Base-by-base conservation (phyloP, 192 early-diverging fungal genomes). In the Paraglomus occultum region DNA sequence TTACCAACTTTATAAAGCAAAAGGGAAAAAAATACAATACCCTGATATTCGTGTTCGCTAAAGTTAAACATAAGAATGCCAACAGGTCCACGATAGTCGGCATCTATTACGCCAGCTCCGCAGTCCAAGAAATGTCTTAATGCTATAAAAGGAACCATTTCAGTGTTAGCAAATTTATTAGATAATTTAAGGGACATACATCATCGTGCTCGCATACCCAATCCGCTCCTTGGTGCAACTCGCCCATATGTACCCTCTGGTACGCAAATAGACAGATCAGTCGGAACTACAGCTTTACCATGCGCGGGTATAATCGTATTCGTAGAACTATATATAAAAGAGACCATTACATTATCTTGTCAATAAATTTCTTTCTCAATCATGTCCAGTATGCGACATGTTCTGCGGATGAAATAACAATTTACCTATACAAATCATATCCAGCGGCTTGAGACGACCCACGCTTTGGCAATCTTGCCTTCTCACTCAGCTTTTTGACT, bases 241-340 rank as follows among this genome's bases (percentile, higher is more conserved):
- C 97, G 91, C 5, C 93, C 97, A 75, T 99, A 99, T 38, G 91
- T 89, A 23, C 95, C 95, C 31, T 67, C 51, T 4, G 97, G 97
- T 11, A 98, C 79, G 44, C 84, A 85, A 67, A 98, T 92, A 43
- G 88, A 82, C 17, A 99, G 79, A 55, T 93, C 97, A 12, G 95
- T 99, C 15, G 86, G 83, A 12, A 96, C 91, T 44, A 96, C 78
- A 8, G 82, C 83, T 47, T 91, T 89, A 10, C 85, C 81, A 47
- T 88, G 85, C n/a, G 93, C 88, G 47, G 90, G 89, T 72, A 99
- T 91, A 4, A 80, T 79, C 46, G 73, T 80, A 14, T 87, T 78
- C 10, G 71, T 81, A 4, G 89, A 73, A 64, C 87, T 88, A 62
- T 65, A 31, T 5, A 9, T 11, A 11, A 5, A 47, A 53, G 23